phyloP scores from a whole-genome alignment of 1,284 basidiomycete genomes.

The Rhizoctonia solani region DNA sequence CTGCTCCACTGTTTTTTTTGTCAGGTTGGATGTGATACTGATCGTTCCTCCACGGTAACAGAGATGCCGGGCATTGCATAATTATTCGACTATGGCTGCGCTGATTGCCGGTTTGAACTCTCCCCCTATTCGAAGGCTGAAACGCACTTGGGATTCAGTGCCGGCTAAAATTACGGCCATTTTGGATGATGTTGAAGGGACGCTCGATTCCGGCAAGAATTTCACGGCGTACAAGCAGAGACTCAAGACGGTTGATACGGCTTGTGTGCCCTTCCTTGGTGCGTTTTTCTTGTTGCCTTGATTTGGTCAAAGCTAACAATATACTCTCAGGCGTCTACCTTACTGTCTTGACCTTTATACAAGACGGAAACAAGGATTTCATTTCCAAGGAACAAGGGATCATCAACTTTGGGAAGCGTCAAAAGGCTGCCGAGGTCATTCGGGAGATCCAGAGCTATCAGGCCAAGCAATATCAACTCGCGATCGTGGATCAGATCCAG shows the following conservation, averaged over 20 bases:
- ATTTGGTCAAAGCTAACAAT: neutral
- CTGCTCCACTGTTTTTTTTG: too few species aligned
- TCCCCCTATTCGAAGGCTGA: conserved; percentile 88
- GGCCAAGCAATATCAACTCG: conserved; percentile 85
- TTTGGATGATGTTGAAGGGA: conserved; percentile 72
- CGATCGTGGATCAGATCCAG: conserved; percentile 67
- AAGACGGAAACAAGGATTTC: conserved; percentile 95
- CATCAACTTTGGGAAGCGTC: conserved; percentile 96
- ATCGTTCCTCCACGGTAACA: conserved; percentile 45
- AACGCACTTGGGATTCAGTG: conserved; percentile 94
- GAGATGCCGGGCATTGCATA: conserved; percentile 89
- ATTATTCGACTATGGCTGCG: conserved; percentile 95
- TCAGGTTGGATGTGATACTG: too few species aligned
- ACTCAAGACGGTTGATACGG: conserved; percentile 84
- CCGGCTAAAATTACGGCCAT: conserved; percentile 54
- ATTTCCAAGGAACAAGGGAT: conserved; percentile 67
- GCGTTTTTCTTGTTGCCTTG: neutral
- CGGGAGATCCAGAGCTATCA: conserved; percentile 97
- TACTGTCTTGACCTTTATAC: conserved; percentile 94
- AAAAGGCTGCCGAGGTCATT: conserved; percentile 92
- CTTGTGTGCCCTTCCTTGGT: conserved; percentile 97
- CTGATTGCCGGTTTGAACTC: conserved; percentile 95
- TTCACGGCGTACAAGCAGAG: conserved; percentile 90
- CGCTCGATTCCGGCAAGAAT: conserved; percentile 88
- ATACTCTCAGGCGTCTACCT: conserved; percentile 81